These are phyloP conservation scores for Diaporthe nobilis DNA, from an alignment of 2,329 filamentous ascomycete genomes.

Conservation along the genomic window DNA sequence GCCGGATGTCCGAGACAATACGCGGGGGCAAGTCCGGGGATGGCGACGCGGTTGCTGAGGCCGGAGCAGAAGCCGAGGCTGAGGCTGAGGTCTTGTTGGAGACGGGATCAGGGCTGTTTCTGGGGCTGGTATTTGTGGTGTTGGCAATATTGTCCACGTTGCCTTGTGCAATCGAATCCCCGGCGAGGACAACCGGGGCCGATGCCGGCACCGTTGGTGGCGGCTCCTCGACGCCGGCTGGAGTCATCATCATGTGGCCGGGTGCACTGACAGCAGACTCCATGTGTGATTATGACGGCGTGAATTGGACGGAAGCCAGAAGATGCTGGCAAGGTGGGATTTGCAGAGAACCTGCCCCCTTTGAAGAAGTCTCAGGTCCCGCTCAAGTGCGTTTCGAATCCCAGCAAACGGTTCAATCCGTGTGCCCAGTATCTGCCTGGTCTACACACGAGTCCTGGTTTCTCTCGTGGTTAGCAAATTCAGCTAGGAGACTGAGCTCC, in stretches of 20 bases:
- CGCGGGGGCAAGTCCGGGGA: slow-evolving; percentile 7
- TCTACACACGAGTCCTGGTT: background rate
- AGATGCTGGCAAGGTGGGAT: background rate
- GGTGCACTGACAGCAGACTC: background rate
- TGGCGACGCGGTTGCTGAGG: background rate
- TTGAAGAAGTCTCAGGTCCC: background rate
- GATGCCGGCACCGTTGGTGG: background rate
- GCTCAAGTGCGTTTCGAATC: background rate
- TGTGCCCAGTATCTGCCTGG: background rate
- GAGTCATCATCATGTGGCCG: background rate
- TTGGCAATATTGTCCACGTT: background rate
- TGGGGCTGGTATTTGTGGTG: background rate
- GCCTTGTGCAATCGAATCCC: background rate
- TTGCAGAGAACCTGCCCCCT: background rate
- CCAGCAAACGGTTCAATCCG: background rate
- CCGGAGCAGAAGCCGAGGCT: background rate
- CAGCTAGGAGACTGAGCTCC: background rate
- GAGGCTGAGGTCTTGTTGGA: background rate
- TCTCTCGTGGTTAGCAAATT: background rate
- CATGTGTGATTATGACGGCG: background rate
- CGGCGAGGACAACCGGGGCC: background rate
- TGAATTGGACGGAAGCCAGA: background rate
- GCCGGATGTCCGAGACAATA: slow-evolving; percentile 35
- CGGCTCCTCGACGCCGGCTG: background rate
- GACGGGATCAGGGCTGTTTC: background rate